A percentile compares a stretch with the other conserved stretches of the same genome.
Evolutionary conservation across 2,329 filamentous ascomycete genomes (phyloP).

Genomic region (Verticillium dahliae): DNA sequence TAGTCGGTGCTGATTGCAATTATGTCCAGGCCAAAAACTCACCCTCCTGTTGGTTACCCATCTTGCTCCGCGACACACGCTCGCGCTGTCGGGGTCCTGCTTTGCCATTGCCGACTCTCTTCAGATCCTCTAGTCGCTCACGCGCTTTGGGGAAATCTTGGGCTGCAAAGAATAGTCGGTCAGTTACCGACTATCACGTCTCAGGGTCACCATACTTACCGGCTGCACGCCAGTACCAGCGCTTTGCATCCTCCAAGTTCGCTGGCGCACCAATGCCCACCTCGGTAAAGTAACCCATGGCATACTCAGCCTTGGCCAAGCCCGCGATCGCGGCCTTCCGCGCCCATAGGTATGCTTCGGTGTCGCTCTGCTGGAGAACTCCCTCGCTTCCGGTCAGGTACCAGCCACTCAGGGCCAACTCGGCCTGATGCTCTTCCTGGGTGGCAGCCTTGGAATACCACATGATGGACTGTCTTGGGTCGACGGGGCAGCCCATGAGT

Average conservation of each 20-base stretch:
- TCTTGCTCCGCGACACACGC: slow-evolving; percentile 73
- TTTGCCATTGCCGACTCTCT: slow-evolving; percentile 55
- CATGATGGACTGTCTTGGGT: slow-evolving; percentile 77
- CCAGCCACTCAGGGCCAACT: slow-evolving; percentile 82
- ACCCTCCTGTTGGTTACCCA: slow-evolving; percentile 78
- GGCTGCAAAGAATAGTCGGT: slow-evolving; percentile 42
- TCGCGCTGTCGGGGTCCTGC: slow-evolving; percentile 68
- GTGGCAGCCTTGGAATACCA: slow-evolving; percentile 91
- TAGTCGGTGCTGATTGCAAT: neutral
- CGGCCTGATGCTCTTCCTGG: slow-evolving; percentile 90
- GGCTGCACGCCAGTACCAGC: slow-evolving; percentile 96
- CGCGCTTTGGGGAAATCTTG: slow-evolving; percentile 93
- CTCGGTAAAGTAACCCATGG: slow-evolving; percentile 97
- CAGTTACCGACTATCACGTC: neutral
- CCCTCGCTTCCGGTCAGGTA: slow-evolving; percentile 88
- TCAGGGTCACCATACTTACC: slow-evolving; percentile 55
- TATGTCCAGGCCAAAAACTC: slow-evolving; percentile 44
- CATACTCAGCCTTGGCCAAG: slow-evolving; percentile 90
- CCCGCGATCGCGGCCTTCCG: slow-evolving; percentile 85
- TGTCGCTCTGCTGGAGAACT: slow-evolving; percentile 85
- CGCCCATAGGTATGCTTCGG: slow-evolving; percentile 95
- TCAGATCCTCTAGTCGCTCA: slow-evolving; percentile 87
- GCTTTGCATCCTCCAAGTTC: slow-evolving; percentile 89
- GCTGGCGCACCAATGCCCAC: slow-evolving; percentile 83
- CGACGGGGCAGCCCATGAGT: slow-evolving; percentile 71